Conservation (phyloP, 2,329 filamentous ascomycete genomes). For the Diaporthe sp. region DNA sequence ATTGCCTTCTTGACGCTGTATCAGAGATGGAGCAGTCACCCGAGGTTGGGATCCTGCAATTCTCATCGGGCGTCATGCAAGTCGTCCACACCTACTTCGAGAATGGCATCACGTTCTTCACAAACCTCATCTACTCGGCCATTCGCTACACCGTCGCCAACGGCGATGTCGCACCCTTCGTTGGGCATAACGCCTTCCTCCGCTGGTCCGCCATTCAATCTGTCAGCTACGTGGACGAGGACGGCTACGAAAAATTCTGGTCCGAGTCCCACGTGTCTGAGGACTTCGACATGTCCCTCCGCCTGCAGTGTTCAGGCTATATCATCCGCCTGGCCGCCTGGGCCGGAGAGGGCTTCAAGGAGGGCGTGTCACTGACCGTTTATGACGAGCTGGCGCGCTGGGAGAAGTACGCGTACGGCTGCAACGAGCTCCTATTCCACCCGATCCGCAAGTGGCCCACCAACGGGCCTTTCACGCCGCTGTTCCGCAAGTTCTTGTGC, state of each 20-base stretch:
- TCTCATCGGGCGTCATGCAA: conserved; percentile 83
- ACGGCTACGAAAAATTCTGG: conserved; percentile 85
- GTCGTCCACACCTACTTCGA: conserved; percentile 81
- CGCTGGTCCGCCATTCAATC: conserved; percentile 82
- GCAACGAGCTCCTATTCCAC: conserved; percentile 85
- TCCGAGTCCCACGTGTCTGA: conserved; percentile 84
- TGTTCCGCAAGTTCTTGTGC: conserved; percentile 80
- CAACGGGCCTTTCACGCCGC: conserved; percentile 81
- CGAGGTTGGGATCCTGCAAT: conserved; percentile 84
- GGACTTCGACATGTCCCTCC: conserved; percentile 86
- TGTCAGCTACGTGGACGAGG: conserved; percentile 74
- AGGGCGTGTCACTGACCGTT: conserved; percentile 86
- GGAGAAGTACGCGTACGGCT: conserved; percentile 90
- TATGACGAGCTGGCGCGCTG: conserved; percentile 87
- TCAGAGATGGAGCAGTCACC: conserved; percentile 86
- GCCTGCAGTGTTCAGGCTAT: conserved; percentile 79
- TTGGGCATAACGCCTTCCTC: conserved; percentile 84
- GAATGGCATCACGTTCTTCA: conserved; percentile 79
- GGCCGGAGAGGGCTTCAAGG: conserved; percentile 82
- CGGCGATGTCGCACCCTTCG: conserved; percentile 82
- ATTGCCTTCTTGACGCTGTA: conserved; percentile 83
- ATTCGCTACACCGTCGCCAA: conserved; percentile 83
- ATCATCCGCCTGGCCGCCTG: conserved; percentile 80
- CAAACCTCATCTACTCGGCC: conserved; percentile 80
- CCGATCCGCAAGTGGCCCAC: conserved; percentile 80